Evolutionary conservation across 208 protist species (phyloP), one percentile per base, ranked within the genome.

Genomic region (Leishmania mexicana): DNA sequence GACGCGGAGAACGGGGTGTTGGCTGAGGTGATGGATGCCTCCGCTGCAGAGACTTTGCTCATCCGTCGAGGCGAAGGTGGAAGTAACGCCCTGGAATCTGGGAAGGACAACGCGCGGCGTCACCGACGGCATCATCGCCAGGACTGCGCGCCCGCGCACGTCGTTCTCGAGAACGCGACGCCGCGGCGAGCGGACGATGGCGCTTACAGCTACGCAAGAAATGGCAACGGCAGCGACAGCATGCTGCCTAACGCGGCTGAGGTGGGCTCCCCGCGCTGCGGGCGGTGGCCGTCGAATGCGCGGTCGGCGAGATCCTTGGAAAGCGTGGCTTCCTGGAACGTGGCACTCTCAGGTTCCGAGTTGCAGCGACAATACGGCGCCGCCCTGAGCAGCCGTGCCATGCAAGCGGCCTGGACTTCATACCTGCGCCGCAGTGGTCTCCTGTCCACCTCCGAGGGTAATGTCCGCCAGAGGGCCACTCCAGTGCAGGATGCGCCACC

Each of bases 341-440:
- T 10, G n/a, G 8, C 57, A 8, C 57, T 62, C 24, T 31, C 64
- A 17, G 35, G 64, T 21, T 7, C 35, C 35, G 35, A 35, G 35
- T 19, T 70, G 64, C 64, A 70, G 64, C 64, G 64, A 19, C 38
- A 17, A 8, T 1, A 15, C 74, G 11, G 64, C 73, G 13, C 74
- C 74, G 1, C 10, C 74, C 17, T 65, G 51, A 57, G 64, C 74
- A 79, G 72, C 35, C 80, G 80, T 7, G 51, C 57, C 2, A 65
- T 83, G 64, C 80, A 75, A 49, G 71, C 74, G 28, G 80, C 80
- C 7, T 78, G 74, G 74, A 51, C 64, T 0, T 51, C 80, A 65
- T 83, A 78, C 74, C 64, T 83, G 64, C 64, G 75, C 38, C 60
- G 72, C 31, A 64, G 76, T 53, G 80, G 74, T 5, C 74, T 67